Evolutionary conservation across 148 eudicot genomes (phyloP).

Genomic region (Rhododendron henanense): DNA sequence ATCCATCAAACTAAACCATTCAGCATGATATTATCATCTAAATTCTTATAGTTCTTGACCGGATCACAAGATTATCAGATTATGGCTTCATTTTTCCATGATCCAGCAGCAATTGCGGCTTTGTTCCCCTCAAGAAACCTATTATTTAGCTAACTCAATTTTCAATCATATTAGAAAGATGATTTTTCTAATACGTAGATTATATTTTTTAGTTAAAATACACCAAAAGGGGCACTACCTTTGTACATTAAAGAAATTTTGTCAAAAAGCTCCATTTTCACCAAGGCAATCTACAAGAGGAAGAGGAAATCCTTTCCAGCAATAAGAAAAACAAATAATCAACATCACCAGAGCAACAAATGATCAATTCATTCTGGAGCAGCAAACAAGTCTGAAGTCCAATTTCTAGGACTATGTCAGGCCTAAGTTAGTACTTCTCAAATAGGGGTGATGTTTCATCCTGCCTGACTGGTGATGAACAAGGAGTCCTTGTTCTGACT

Average conservation of each 20-base stretch:
- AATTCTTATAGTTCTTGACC: background rate
- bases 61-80: background rate
- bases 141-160: background rate
- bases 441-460: background rate
- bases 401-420: background rate
- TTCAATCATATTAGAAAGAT: background rate
- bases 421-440: background rate
- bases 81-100: background rate
- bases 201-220: background rate
- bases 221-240: background rate
- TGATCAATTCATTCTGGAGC: background rate
- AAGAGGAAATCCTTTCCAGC: background rate
- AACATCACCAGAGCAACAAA: background rate
- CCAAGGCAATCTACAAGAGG: background rate
- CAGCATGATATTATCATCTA: background rate
- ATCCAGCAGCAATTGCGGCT: background rate
- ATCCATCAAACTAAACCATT: background rate
- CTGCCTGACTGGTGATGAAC: background rate
- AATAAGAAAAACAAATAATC: too few relatives aligned
- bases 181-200: background rate
- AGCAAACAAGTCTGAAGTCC: background rate
- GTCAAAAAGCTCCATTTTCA: background rate
- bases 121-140: background rate
- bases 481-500: background rate
- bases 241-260: background rate